phyloP scores from a whole-genome alignment of 2,329 filamentous ascomycete species.

The Fusarium piperis region DNA sequence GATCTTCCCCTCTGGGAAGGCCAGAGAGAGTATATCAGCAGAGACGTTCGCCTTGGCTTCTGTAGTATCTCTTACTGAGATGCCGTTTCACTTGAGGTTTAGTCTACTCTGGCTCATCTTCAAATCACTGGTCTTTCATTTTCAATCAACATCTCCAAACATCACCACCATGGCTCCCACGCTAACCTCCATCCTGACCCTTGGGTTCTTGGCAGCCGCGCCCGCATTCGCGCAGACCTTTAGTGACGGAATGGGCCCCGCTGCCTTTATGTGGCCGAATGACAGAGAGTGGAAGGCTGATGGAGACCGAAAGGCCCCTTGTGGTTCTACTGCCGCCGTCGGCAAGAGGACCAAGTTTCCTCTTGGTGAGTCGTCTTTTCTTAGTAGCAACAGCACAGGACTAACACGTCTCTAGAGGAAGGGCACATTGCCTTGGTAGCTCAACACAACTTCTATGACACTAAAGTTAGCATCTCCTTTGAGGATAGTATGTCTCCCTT shows the following conservation, averaged over 20 bases:
- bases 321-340: background rate
- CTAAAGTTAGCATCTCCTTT: background rate
- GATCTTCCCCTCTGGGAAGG: background rate
- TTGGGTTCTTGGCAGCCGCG: background rate
- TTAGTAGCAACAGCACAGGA: background rate
- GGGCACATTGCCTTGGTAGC: background rate
- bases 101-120: background rate
- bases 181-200: background rate
- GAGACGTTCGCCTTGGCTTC: background rate
- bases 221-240: background rate
- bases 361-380: background rate
- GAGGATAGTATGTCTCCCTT: background rate
- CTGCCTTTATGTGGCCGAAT: constrained; percentile 11
- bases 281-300: constrained; percentile 7
- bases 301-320: constrained; percentile 7
- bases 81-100: background rate
- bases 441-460: background rate
- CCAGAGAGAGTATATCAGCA: background rate
- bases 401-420: background rate
- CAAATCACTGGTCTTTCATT: background rate
- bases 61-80: background rate
- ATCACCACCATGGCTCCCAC: background rate
- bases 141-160: background rate
- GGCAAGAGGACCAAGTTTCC: constrained; percentile 8
- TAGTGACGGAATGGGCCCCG: constrained; percentile 10